Conservation (phyloP, 768 basidiomycete genomes). For the Xerocomellus chrysenteron region DNA sequence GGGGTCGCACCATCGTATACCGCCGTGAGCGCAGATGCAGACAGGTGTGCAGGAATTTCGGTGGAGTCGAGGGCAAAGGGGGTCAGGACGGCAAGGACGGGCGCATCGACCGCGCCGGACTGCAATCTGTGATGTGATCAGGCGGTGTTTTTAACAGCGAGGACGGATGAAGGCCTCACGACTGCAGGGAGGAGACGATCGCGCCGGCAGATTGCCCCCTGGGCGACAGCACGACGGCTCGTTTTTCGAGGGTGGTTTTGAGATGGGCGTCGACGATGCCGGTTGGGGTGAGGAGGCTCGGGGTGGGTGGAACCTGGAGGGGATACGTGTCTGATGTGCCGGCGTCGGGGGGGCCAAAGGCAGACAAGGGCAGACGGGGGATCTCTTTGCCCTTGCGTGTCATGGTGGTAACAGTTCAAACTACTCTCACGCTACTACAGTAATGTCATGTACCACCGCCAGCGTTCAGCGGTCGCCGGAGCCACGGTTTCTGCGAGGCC, state of each 20-base stretch:
- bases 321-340: conserved; percentile 61
- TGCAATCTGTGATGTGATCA: conserved; percentile 18
- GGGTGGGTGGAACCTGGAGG: conserved; percentile 53
- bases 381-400: conserved; percentile 60
- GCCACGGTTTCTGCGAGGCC: conserved; percentile 16
- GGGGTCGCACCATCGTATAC: conserved; percentile 51
- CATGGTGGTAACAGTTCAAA: background rate
- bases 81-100: conserved; percentile 56
- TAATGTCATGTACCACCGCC: background rate
- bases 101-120: conserved; percentile 24
- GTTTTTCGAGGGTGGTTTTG: conserved; percentile 42
- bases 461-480: conserved; percentile 19
- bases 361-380: conserved; percentile 73
- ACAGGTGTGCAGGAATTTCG: conserved; percentile 28
- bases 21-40: conserved; percentile 45
- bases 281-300: conserved; percentile 62
- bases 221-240: conserved; percentile 61
- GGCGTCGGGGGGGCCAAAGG: conserved; percentile 65
- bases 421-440: conserved; percentile 7
- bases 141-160: background rate
- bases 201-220: conserved; percentile 36
- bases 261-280: conserved; percentile 70
- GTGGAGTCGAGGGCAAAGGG: conserved; percentile 60
- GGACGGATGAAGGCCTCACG: conserved; percentile 29
- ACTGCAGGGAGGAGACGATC: conserved; percentile 42